Conservation (phyloP, 2,329 filamentous ascomycete genomes). For the Fusarium sp. region DNA sequence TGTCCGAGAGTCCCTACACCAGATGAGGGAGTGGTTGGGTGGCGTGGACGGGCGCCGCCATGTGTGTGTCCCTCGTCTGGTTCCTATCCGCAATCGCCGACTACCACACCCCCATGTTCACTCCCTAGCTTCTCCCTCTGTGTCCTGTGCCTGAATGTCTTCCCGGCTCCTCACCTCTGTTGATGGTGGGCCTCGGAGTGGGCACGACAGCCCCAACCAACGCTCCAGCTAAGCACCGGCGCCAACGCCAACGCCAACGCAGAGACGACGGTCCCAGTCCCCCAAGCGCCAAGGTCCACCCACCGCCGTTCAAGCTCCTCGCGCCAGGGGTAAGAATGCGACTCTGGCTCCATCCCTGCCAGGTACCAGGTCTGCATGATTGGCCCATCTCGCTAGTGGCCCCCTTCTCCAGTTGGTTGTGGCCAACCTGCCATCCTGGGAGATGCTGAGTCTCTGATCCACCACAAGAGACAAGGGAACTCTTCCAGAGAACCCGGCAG, state of each 20-base stretch:
- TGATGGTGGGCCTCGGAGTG: conserved; percentile 34
- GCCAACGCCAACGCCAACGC: conserved; percentile 38
- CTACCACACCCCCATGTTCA: conserved; percentile 28
- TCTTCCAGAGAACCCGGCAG: conserved; percentile 14
- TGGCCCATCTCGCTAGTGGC: conserved; percentile 26
- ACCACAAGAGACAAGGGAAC: conserved; percentile 13
- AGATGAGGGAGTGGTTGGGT: conserved; percentile 23
- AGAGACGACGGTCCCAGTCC: conserved; percentile 31
- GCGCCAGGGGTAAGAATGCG: conserved; percentile 24
- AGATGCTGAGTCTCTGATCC: conserved; percentile 18
- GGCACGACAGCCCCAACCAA: conserved; percentile 19
- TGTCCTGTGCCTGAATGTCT: conserved; percentile 18
- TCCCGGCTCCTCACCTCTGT: conserved; percentile 7
- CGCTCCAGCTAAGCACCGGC: conserved; percentile 27
- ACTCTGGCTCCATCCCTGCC: conserved; percentile 35
- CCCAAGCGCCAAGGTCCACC: conserved; percentile 31
- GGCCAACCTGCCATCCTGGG: conserved; percentile 22
- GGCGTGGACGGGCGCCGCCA: conserved; percentile 33
- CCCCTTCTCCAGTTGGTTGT: conserved; percentile 5
- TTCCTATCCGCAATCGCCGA: conserved; percentile 27
- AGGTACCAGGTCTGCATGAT: conserved; percentile 44
- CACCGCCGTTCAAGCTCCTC: conserved; percentile 42
- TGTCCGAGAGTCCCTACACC: conserved; percentile 30
- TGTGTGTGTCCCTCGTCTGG: conserved; percentile 34
- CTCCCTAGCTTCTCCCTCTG: conserved; percentile 28